Base-by-base conservation (phyloP, 2,329 filamentous ascomycete species). In the Ophiostoma sp. region DNA sequence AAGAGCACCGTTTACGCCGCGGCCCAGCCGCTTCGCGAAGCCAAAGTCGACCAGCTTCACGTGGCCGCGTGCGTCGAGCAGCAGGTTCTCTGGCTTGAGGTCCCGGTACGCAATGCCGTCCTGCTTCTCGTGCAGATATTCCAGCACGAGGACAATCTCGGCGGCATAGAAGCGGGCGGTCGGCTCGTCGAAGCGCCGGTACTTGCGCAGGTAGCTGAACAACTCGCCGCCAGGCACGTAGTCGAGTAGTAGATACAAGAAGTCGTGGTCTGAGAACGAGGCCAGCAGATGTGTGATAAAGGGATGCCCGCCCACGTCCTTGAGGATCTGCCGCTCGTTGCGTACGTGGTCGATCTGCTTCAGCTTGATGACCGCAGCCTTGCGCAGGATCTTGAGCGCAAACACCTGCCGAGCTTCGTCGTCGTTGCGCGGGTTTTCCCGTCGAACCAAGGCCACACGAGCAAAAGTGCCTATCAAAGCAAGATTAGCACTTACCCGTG, bases 341-440 rank as follows among this genome's bases (percentile, higher is more conserved):
- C 90, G 89, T 67, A 94, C 91, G 78, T 95, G 91, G 78, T 94
- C 91, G 73, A 94, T 88, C 76, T 95, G 91, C 81, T 94, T 94
- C 69, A 94, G 84, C 72, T 89, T 89, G 76, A 95, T 89, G 62
- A 95, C 89, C 74, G 89, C 84, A 67, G 85, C 83, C 75, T 89
- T 89, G 71, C 90, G 87, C 72, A 94, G 78, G 68, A 93, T 92
- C 82, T 94, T 94, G 74, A 94, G 83, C 63, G 90, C 90, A 78
- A 89, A 93, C n/a, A 93, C 89, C 73, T 87, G 85, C 75, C 84
- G 82, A 71, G 81, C 80, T 73, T 89, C 85, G 49, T 80, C 80
- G 36, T 83, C 76, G 66, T 72, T 75, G 76, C 76, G 75, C 67
- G 80, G 77, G 67, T 80, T 82, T 58, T 85, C 83, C 49, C 91